phyloP scores from a whole-genome alignment of 2,329 filamentous ascomycete species.

The Hawksworthiomyces lignivorus region DNA sequence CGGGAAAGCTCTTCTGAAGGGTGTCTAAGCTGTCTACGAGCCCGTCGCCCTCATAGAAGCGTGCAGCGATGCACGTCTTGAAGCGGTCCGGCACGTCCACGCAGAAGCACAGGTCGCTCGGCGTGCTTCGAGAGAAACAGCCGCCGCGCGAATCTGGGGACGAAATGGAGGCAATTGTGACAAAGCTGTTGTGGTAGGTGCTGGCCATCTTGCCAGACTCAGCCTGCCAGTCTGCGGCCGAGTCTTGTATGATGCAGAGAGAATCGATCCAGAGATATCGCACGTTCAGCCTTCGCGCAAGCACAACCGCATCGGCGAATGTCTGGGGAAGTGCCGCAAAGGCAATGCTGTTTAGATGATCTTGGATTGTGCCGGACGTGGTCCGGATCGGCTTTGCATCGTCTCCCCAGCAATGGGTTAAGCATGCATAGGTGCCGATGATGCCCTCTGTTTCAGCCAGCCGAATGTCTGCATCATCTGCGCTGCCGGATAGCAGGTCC shows the following conservation, averaged over 20 bases:
- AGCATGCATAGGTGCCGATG: not conserved
- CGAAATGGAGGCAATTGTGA: constrained; percentile 7
- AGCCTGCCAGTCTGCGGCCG: constrained; percentile 5
- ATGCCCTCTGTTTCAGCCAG: not conserved
- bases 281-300: not conserved
- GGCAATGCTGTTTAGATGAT: no score
- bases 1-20: not conserved
- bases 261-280: not conserved
- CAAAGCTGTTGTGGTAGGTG: constrained; percentile 5
- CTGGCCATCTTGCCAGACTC: constrained; percentile 9
- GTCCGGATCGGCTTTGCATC: not conserved
- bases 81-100: no score
- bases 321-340: no score
- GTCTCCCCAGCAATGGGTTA: not conserved
- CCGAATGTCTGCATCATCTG: not conserved
- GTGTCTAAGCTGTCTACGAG: no score
- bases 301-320: not conserved
- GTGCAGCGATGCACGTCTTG: no score
- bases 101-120: no score
- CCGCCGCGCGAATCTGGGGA: not conserved
- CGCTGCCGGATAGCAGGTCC: not conserved
- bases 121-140: not conserved
- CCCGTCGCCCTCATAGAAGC: no score
- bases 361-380: no score
- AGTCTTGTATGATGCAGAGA: not conserved